Evolutionary conservation across 805 yeast genomes (phyloP), one percentile per base, ranked within the genome.

Genomic region (Lipomyces spencermartinsiae): DNA sequence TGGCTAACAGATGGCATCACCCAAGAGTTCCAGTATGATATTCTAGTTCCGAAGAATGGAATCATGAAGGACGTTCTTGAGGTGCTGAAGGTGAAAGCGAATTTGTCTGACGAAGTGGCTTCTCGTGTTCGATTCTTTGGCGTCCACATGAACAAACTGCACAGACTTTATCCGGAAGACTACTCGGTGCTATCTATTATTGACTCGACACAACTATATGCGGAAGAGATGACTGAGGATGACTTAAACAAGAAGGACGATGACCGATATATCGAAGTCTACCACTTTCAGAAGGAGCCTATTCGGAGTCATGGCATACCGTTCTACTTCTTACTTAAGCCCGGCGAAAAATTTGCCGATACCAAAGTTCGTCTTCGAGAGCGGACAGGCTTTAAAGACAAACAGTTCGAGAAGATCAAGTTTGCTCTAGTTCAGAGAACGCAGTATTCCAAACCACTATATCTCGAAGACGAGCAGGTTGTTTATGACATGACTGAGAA

Each of bases 251-350:
- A 65, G 55, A 70, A 60, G 39, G 68, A 63, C 1, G 66, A 64
- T 57, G 72, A 62, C 5, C 58, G 64, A 4, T 74, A 90, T 55
- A 83, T 91, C 1, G 85, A 90, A 2, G 96, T 89, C 1, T 83
- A 87, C 71, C 97, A 93, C 76, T 93, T 89, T 79, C 85, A 88
- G 77, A 91, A 89, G 73, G 90, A 88, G 54, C 82, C 89, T 33
- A 83, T 82, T 57, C 80, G 83, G 55, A 81, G 85, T 29, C 98
- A 93, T 77, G 93, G 97, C n/a, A 82, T 89, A 60, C 97, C 98
- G 3, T 93, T 93, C 76, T 80, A 90, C 9, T 91, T 93, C 76
- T 85, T 86, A n/a, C 78, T 91, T 6, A 82, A 86, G 59, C 88
- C 91, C 8, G 86, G 83, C 14, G 99, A 95, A 77, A 78, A 80